Evolutionary conservation across 2,329 filamentous ascomycete species (phyloP).

Genomic region (Cyclaneusma minus): DNA sequence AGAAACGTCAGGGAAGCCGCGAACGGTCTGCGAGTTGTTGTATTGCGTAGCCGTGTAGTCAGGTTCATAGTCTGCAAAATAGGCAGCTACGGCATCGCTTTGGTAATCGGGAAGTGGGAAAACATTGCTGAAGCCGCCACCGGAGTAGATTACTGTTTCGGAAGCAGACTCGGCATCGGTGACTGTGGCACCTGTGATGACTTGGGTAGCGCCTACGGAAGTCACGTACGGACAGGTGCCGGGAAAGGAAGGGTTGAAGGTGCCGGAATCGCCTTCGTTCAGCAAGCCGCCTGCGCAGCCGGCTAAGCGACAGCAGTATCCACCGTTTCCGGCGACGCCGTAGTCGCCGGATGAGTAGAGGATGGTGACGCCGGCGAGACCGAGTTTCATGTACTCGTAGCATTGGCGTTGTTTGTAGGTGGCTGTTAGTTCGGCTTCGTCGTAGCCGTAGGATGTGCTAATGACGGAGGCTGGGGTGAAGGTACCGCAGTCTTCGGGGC

Average conservation of each 20-base stretch:
- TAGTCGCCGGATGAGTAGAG: conserved; percentile 44
- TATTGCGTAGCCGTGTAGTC: conserved; percentile 10
- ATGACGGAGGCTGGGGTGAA: too few relatives aligned
- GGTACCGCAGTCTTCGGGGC: too few relatives aligned
- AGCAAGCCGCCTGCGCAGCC: conserved; percentile 9
- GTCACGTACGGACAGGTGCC: conserved; percentile 53
- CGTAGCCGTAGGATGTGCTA: conserved; percentile 48
- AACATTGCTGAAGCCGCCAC: conserved; percentile 31
- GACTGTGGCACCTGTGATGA: conserved; percentile 21
- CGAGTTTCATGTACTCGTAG: conserved; percentile 46
- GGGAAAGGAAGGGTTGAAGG: conserved; percentile 38
- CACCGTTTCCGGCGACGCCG: conserved; percentile 19
- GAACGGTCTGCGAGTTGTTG: conserved; percentile 11
- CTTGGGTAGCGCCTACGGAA: conserved; percentile 42
- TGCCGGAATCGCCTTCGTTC: conserved; percentile 8
- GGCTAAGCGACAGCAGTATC: conserved; percentile 7
- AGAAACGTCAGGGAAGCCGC: conserved; percentile 15
- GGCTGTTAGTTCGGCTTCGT: conserved; percentile 45
- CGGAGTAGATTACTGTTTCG: conserved; percentile 23
- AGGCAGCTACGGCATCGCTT: conserved; percentile 8
- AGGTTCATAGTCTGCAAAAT: conserved; percentile 12
- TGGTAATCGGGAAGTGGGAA: conserved; percentile 15
- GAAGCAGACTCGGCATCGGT: conserved; percentile 9
- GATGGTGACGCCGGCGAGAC: conserved; percentile 45
- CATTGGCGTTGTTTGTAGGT: conserved; percentile 47